Evolutionary conservation across 1,139 yeast genomes (phyloP).

Genomic region (Blastobotrys aristatus): DNA sequence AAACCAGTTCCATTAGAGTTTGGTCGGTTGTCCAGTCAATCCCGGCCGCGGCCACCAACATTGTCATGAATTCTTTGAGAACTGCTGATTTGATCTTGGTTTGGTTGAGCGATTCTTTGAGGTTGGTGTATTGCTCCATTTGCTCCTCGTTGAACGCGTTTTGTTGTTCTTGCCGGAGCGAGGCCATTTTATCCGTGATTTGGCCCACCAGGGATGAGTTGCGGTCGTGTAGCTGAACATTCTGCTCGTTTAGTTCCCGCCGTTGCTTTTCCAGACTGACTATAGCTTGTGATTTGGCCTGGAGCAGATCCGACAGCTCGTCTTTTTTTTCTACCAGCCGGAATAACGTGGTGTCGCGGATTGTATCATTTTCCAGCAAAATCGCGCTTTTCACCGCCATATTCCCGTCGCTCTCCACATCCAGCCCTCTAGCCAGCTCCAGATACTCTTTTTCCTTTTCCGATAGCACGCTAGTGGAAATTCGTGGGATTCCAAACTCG

Average conservation of each 20-base stretch:
- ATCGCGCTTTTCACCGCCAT: neutral
- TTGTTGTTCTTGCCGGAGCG: conserved; percentile 12
- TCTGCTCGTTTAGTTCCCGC: conserved; percentile 8
- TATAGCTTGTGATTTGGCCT: conserved; percentile 8
- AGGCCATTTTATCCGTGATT: conserved; percentile 10
- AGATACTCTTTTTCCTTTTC: conserved; percentile 19
- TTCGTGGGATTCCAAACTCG: conserved; percentile 21
- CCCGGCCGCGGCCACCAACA: conserved; percentile 23
- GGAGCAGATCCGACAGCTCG: conserved; percentile 13
- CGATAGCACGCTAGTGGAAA: conserved; percentile 12
- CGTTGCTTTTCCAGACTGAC: conserved; percentile 10
- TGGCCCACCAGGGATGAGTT: conserved; percentile 13
- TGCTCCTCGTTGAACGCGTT: conserved; percentile 15
- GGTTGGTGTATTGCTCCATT: conserved; percentile 11
- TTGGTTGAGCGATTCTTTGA: conserved; percentile 11
- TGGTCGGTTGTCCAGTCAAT: conserved; percentile 24
- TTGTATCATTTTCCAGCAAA: conserved; percentile 1
- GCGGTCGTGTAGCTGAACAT: conserved; percentile 13
- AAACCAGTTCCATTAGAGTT: conserved; percentile 15
- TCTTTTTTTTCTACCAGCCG: conserved; percentile 18
- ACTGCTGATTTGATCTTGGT: conserved; percentile 17
- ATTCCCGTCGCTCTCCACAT: too few relatives aligned
- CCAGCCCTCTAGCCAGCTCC: conserved; percentile 7
- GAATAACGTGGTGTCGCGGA: conserved; percentile 9
- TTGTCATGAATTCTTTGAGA: conserved; percentile 22